Conservation (phyloP, 495 filamentous ascomycete species). For the Penicillium goetzii region DNA sequence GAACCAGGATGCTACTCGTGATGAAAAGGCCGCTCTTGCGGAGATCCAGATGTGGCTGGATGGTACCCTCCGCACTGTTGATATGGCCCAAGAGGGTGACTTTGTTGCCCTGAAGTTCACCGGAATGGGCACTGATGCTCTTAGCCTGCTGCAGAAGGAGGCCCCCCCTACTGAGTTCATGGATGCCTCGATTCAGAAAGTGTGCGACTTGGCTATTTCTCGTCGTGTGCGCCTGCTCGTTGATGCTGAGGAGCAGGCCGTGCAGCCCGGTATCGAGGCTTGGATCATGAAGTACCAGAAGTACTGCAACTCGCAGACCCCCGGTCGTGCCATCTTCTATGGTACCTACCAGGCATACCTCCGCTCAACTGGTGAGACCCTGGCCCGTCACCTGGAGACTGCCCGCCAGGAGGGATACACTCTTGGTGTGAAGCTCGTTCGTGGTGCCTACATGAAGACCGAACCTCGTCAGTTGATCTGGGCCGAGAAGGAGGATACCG, state of each 20-base stretch:
- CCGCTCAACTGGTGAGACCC: constrained; percentile 64
- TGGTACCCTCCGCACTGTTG: constrained; percentile 76
- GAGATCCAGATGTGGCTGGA: constrained; percentile 75
- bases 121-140: constrained; percentile 80
- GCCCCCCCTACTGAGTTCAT: constrained; percentile 64
- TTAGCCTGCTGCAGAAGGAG: constrained; percentile 63
- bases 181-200: constrained; percentile 67
- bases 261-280: constrained; percentile 81
- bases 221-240: constrained; percentile 78
- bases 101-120: constrained; percentile 93
- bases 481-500: constrained; percentile 81
- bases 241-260: constrained; percentile 83
- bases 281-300: constrained; percentile 83
- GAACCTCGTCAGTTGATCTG: constrained; percentile 81
- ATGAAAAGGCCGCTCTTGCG: constrained; percentile 45
- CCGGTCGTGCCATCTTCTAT: constrained; percentile 67
- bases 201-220: constrained; percentile 75
- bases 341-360: constrained; percentile 86
- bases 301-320: constrained; percentile 69
- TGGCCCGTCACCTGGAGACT: constrained; percentile 67
- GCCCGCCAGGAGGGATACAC: constrained; percentile 73
- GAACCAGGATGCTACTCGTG: constrained; percentile 35
- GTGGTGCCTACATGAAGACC: constrained; percentile 83
- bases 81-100: constrained; percentile 72
- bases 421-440: constrained; percentile 87